phyloP scores from a whole-genome alignment of 176 grass and related monocot genomes.

The Saccharum officinarum region DNA sequence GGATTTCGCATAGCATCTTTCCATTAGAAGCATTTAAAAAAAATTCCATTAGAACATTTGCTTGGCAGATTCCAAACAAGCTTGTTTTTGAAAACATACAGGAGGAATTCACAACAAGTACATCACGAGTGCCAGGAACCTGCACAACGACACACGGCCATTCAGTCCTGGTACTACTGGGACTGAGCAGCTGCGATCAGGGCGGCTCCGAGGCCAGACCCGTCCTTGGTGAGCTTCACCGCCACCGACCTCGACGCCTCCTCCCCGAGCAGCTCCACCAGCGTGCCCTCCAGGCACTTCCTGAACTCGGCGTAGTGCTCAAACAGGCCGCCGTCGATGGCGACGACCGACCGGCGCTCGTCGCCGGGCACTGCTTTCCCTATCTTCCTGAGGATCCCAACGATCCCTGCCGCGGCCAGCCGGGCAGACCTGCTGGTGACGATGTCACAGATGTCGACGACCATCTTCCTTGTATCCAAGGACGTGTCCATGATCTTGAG shows the following conservation, averaged over 20 bases:
- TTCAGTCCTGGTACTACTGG: conserved; percentile 19
- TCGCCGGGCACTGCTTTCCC: conserved; percentile 42
- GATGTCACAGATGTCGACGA: conserved; percentile 68
- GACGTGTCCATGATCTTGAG: conserved; percentile 50
- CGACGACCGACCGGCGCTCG: conserved; percentile 54
- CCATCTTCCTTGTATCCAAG: conserved; percentile 63
- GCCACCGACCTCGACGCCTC: conserved; percentile 42
- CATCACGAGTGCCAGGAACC: neutral
- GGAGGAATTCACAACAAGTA: neutral
- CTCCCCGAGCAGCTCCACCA: conserved; percentile 70
- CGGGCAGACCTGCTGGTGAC: conserved; percentile 67
- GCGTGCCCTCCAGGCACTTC: conserved; percentile 64
- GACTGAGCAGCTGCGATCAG: conserved; percentile 77
- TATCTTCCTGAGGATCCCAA: conserved; percentile 77
- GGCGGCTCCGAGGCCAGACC: conserved; percentile 85
- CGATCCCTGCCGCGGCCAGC: conserved; percentile 80
- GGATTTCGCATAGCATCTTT: neutral
- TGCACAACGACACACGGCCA: neutral
- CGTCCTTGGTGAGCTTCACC: conserved; percentile 66
- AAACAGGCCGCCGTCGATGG: conserved; percentile 77
- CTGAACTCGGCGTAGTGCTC: conserved; percentile 61
- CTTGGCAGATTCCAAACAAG: neutral
- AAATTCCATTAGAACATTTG: neutral
- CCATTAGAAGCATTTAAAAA: neutral
- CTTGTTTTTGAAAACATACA: neutral